Conservation (phyloP, 2,329 filamentous ascomycete genomes). For the Cryphonectria carpinicola region DNA sequence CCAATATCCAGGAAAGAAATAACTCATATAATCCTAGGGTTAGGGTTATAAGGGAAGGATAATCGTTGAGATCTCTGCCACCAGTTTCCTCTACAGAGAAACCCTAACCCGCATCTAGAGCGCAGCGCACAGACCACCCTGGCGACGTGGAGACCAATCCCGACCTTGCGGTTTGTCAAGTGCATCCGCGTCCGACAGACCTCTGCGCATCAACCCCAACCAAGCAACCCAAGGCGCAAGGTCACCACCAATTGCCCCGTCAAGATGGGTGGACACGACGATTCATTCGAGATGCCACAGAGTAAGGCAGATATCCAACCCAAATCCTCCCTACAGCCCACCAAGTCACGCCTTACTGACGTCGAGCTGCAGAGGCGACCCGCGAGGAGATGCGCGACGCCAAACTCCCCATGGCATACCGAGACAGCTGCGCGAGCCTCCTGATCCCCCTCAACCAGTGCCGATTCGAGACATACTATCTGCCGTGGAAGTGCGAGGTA, state of each 20-base stretch:
- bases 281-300: conserved; percentile 24
- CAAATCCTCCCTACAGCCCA: background rate
- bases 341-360: conserved; percentile 13
- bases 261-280: conserved; percentile 29
- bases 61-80: background rate
- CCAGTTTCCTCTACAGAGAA: background rate
- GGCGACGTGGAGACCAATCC: conserved; percentile 10
- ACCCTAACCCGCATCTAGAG: background rate
- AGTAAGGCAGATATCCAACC: conserved; percentile 9
- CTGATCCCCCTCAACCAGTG: conserved; percentile 96
- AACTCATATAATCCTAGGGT: too few relatives aligned
- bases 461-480: conserved; percentile 87
- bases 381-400: conserved; percentile 94
- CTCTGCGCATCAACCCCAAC: conserved; percentile 12
- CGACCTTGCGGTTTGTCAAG: conserved; percentile 1
- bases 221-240: conserved; percentile 34
- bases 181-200: background rate
- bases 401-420: conserved; percentile 84
- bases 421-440: conserved; percentile 93
- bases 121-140: conserved; percentile 10
- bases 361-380: conserved; percentile 65
- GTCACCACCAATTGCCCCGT: conserved; percentile 33
- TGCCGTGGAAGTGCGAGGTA: conserved; percentile 98
- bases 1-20: too few relatives aligned
- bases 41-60: too few relatives aligned